A percentile compares a stretch with the other conserved stretches of the same genome.
Conservation (phyloP, 108 stramenopile genomes). For the Discostella pseudostelligera region DNA sequence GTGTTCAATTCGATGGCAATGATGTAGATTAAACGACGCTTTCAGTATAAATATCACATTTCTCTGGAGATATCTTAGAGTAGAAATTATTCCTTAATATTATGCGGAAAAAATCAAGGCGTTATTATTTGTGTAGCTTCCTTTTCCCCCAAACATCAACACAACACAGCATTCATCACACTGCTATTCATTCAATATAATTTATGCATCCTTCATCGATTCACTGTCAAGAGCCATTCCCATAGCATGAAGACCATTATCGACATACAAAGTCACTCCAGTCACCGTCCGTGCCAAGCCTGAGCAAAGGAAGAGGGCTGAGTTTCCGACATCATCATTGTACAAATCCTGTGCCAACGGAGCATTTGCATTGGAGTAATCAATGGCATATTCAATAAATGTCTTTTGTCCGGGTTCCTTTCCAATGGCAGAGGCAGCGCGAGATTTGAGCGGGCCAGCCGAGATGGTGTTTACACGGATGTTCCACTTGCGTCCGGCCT, state of each 20-base stretch:
- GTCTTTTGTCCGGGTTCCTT: constrained; percentile 92
- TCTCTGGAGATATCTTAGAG: neutral
- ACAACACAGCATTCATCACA: no score
- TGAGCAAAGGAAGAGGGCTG: constrained; percentile 90
- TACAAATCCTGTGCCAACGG: constrained; percentile 95
- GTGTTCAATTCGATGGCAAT: neutral
- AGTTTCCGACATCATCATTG: constrained; percentile 96
- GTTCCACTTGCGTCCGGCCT: constrained; percentile 94
- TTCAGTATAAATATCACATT: neutral
- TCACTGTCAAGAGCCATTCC: constrained; percentile 89
- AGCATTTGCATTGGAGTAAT: constrained; percentile 96
- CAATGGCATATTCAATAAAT: constrained; percentile 98
- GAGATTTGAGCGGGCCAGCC: constrained; percentile 96
- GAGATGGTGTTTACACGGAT: constrained; percentile 96
- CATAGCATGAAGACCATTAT: constrained; percentile 91
- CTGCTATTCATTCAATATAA: no score
- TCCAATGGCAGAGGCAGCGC: constrained; percentile 94
- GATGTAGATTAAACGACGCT: neutral
- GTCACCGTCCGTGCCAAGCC: constrained; percentile 89
- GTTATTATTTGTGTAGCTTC: no score
- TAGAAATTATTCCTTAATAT: neutral
- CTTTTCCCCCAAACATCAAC: no score
- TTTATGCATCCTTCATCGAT: constrained; percentile 56
- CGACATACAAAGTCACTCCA: constrained; percentile 91
- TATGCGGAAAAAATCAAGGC: no score